phyloP scores from a whole-genome alignment of 805 yeast species.

The Wickerhamiella cacticola region DNA sequence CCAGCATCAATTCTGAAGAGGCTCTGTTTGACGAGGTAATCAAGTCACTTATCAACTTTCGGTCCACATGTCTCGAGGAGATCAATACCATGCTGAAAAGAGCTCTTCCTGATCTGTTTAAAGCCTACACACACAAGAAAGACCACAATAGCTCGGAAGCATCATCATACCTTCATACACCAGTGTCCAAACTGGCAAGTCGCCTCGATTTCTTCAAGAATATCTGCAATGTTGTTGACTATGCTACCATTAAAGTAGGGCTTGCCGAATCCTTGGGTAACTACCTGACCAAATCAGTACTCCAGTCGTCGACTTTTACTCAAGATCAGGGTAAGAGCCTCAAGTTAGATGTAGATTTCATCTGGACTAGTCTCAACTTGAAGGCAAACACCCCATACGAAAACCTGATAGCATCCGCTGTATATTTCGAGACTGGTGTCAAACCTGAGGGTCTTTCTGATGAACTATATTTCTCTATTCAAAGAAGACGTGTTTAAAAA shows the following conservation, averaged over 20 bases:
- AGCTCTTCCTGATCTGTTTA: constrained; percentile 11
- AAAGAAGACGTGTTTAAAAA: neutral
- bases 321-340: constrained; percentile 30
- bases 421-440: constrained; percentile 2
- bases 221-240: constrained; percentile 28
- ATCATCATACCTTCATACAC: neutral
- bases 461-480: neutral
- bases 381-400: neutral
- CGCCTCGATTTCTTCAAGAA: constrained; percentile 24
- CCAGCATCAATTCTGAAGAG: constrained; percentile 19
- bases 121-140: constrained; percentile 14
- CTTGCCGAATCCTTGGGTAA: constrained; percentile 27
- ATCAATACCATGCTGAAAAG: constrained; percentile 12
- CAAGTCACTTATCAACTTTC: neutral
- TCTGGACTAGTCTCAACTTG: constrained; percentile 23
- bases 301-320: constrained; percentile 32
- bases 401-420: constrained; percentile 3
- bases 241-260: constrained; percentile 21
- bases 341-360: constrained; percentile 25
- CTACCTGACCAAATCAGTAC: constrained; percentile 32
- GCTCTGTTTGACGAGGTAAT: constrained; percentile 5
- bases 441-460: neutral
- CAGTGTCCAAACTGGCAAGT: constrained; percentile 16
- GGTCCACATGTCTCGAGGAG: constrained; percentile 8
- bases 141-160: neutral